A percentile compares a stretch with the other conserved stretches of the same genome.
phyloP scores from a whole-genome alignment of 73 alveolate genomes.

The Paramecium tetraurelia region DNA sequence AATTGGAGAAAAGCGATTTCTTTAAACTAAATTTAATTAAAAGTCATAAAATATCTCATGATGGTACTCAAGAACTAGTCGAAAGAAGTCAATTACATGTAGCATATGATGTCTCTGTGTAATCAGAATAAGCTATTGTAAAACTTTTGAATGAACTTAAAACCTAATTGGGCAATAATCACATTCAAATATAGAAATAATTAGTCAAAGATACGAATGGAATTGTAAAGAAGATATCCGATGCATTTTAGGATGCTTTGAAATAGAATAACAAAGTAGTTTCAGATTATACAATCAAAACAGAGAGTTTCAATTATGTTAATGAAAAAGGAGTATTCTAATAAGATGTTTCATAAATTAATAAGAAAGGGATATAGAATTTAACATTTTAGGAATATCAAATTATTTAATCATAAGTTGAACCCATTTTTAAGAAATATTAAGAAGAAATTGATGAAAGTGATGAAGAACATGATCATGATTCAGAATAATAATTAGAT shows the following conservation, averaged over 20 bases:
- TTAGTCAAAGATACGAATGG: not conserved
- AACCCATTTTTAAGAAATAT: not conserved
- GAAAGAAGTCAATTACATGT: not conserved
- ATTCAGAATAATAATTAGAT: not conserved
- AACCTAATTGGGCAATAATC: not conserved
- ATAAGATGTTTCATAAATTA: not conserved
- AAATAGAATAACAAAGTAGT: not conserved
- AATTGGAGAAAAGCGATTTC: not conserved
- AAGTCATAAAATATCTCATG: not conserved
- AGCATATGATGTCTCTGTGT: not conserved
- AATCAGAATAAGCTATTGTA: not conserved
- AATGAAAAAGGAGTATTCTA: not conserved
- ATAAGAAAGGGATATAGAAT: not conserved
- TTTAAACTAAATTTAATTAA: not conserved
- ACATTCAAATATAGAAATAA: not conserved
- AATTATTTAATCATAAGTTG: not conserved
- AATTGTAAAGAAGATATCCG: not conserved
- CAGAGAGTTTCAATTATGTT: not conserved
- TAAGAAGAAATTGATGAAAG: not conserved
- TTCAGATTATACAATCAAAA: not conserved
- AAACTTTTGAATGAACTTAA: not conserved
- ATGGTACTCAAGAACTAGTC: not conserved
- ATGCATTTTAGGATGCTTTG: not conserved
- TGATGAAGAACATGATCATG: slow-evolving; percentile 9
- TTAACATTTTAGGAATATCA: not conserved